These are phyloP conservation scores for Angomonas deanei DNA, from an alignment of 208 protist species.

Conservation along the genomic window DNA sequence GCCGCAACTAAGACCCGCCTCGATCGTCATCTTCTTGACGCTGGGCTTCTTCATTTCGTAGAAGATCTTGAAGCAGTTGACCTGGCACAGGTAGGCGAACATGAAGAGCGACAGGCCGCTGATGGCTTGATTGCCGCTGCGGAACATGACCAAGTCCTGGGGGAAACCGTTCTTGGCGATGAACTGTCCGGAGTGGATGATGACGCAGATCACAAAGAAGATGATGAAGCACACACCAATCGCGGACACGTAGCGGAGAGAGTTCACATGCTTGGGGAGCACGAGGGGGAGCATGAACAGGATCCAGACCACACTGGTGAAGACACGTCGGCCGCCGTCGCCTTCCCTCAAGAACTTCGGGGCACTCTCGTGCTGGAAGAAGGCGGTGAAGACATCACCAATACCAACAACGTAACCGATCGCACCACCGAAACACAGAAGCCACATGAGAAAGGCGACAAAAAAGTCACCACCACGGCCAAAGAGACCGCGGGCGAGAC, in stretches of 20 bases:
- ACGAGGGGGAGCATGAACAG: conserved; percentile 58
- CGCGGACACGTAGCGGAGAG: conserved; percentile 52
- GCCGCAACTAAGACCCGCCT: conserved; percentile 25
- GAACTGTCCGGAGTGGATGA: conserved; percentile 34
- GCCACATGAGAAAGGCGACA: conserved; percentile 37
- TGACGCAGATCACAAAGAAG: conserved; percentile 44
- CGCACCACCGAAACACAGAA: conserved; percentile 51
- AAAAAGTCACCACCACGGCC: conserved; percentile 49
- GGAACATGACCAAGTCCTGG: conserved; percentile 24
- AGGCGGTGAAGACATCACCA: conserved; percentile 25
- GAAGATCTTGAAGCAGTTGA: conserved; percentile 33
- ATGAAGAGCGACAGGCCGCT: conserved; percentile 44
- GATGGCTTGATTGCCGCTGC: conserved; percentile 23
- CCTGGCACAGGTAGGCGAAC: conserved; percentile 61
- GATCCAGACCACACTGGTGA: conserved; percentile 34
- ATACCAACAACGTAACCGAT: conserved; percentile 49
- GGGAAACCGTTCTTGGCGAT: conserved; percentile 22
- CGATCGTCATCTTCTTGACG: conserved; percentile 25
- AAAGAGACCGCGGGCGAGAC: conserved; percentile 36
- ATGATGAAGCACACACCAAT: conserved; percentile 44
- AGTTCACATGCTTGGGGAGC: conserved; percentile 66
- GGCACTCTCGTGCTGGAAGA: background rate
- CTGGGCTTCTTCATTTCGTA: conserved; percentile 26
- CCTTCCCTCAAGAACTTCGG: conserved; percentile 34
- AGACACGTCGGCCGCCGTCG: conserved; percentile 21